phyloP scores from a whole-genome alignment of 2,329 filamentous ascomycete species.

The Monascus ruber region DNA sequence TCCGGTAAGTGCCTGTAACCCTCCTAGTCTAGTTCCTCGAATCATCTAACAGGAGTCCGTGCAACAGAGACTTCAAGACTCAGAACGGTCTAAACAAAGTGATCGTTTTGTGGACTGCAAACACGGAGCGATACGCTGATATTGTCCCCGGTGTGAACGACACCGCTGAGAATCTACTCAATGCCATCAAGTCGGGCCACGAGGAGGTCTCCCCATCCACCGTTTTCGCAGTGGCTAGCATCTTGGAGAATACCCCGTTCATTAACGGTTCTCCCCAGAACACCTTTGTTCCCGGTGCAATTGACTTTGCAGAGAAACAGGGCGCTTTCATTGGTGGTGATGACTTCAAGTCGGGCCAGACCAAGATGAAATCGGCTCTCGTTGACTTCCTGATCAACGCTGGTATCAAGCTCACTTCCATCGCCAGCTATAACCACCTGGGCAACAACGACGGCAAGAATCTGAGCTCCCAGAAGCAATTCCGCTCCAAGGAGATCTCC shows the following conservation, averaged over 20 bases:
- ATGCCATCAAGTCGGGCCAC: constrained; percentile 76
- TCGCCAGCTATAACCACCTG: constrained; percentile 98
- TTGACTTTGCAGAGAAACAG: constrained; percentile 79
- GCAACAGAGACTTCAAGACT: constrained; percentile 69
- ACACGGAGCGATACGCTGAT: constrained; percentile 94
- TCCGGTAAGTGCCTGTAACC: constrained; percentile 46
- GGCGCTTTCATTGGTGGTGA: constrained; percentile 89
- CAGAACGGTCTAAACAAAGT: constrained; percentile 82
- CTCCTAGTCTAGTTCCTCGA: not conserved
- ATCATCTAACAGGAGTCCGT: not conserved
- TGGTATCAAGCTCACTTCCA: constrained; percentile 96
- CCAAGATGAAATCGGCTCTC: constrained; percentile 99
- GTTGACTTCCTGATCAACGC: constrained; percentile 98
- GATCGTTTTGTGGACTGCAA: constrained; percentile 96
- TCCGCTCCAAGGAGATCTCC: constrained; percentile 98
- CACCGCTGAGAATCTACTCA: constrained; percentile 85
- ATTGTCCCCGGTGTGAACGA: constrained; percentile 84
- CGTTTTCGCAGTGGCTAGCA: constrained; percentile 87
- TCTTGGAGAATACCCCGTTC: constrained; percentile 81
- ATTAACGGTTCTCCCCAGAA: constrained; percentile 99
- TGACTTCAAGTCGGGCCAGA: constrained; percentile 99
- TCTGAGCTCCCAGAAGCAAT: constrained; percentile 91
- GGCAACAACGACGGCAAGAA: constrained; percentile 99
- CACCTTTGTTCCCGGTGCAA: constrained; percentile 89
- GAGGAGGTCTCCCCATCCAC: constrained; percentile 90